Evolutionary conservation across 768 basidiomycete genomes (phyloP), one percentile per base, ranked within the genome.

Genomic region (Mycena capillaripes): DNA sequence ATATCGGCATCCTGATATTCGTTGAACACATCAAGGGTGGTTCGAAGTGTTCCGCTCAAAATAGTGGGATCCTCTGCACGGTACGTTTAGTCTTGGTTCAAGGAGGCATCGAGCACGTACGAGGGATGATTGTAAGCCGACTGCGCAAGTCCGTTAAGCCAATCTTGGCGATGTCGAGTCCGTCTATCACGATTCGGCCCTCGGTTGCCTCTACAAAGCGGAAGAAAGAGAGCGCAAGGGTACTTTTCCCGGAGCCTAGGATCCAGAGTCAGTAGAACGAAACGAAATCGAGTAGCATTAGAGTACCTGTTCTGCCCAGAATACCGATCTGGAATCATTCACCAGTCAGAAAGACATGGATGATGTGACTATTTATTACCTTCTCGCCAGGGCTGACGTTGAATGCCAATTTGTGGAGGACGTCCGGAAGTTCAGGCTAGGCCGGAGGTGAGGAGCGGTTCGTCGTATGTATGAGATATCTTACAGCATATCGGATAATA

Each of bases 1-100:
- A 97, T 94, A 65, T 95, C 93, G 0, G 87, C 87, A 76, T 97
- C 96, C 63, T 93, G 84, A 66, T 96, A 97, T 78, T 97, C 95
- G 21, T 91, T 86, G 75, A 97, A 96, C 14, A 97, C 92, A 75
- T 97, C 96, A 12, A 97, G 83, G 0, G 94, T 92, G 0, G 93
- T 91, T 27, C 95, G 89, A 17, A 97, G 71, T 3, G 90, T 95
- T 7, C 96, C 96, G 71, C 94, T 95, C 73, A 97, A 79, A 70
- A 97, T 94, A 0, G 92, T 94, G 0, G 96, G 96, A 77, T 97
- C 96, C 91, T 97, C 95, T 92, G 82, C 62, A 59, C 23, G 16
- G n/a, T n/a, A n/a, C n/a, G n/a, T n/a, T n/a, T n/a, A n/a, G n/a
- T n/a, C n/a, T n/a, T n/a, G n/a, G n/a, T n/a, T n/a, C n/a, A n/a